phyloP scores from a whole-genome alignment of 2,329 filamentous ascomycete species.

The Epichloe sibirici region DNA sequence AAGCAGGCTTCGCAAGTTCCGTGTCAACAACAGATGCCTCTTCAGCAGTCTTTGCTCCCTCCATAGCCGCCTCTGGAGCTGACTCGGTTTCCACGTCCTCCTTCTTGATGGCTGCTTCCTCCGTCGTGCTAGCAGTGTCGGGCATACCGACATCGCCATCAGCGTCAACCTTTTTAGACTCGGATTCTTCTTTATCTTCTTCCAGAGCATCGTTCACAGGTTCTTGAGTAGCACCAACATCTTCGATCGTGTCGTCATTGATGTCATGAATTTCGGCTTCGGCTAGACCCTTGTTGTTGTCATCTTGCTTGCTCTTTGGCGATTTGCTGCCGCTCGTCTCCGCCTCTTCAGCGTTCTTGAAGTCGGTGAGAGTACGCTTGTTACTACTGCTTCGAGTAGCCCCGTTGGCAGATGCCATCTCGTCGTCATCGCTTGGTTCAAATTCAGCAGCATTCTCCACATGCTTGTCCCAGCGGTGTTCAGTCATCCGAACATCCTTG shows the following conservation, averaged over 20 bases:
- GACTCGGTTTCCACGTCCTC: slow-evolving; percentile 25
- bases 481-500: slow-evolving; percentile 69
- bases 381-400: slow-evolving; percentile 41
- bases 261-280: slow-evolving; percentile 22
- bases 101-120: slow-evolving; percentile 25
- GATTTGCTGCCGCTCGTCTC: slow-evolving; percentile 26
- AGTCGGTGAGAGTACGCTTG: slow-evolving; percentile 41
- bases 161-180: slow-evolving; percentile 24
- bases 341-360: slow-evolving; percentile 29
- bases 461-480: slow-evolving; percentile 71
- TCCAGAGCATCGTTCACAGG: slow-evolving; percentile 15
- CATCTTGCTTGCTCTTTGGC: slow-evolving; percentile 22
- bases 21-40: slow-evolving; percentile 12
- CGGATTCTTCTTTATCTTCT: slow-evolving; percentile 8
- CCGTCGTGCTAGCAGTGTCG: slow-evolving; percentile 20
- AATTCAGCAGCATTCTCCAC: slow-evolving; percentile 68
- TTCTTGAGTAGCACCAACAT: slow-evolving; percentile 22
- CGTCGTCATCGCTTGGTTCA: slow-evolving; percentile 83
- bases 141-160: slow-evolving; percentile 42
- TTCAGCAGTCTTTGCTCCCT: slow-evolving; percentile 17
- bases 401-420: slow-evolving; percentile 61
- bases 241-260: slow-evolving; percentile 32
- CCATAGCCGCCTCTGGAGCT: slow-evolving; percentile 19
- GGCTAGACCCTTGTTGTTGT: slow-evolving; percentile 15
- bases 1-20: slow-evolving; percentile 7